Percentiles rank a stretch among this genome's conserved stretches.
Evolutionary conservation across 2,329 filamentous ascomycete genomes (phyloP).

Genomic region (Cercospora sp.): DNA sequence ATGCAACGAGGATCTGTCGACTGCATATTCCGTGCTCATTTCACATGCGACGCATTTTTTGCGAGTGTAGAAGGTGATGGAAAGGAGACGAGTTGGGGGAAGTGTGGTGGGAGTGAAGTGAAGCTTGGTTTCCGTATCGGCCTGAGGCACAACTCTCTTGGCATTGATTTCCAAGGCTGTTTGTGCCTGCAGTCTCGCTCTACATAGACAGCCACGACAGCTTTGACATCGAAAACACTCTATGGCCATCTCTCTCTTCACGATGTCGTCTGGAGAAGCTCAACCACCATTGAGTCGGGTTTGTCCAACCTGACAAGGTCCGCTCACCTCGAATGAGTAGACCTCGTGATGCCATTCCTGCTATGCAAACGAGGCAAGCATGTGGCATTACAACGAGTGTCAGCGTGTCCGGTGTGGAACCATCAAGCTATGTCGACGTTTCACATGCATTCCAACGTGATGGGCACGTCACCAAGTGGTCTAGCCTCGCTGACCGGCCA

Average conservation of each 20-base stretch:
- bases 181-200: not conserved
- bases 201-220: not conserved
- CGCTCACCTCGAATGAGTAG: not conserved
- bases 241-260: not conserved
- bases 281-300: too few relatives aligned
- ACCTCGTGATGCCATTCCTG: not conserved
- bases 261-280: too few relatives aligned
- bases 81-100: too few relatives aligned
- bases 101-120: too few relatives aligned
- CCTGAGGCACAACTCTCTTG: not conserved
- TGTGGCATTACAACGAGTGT: not conserved
- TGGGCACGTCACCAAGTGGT: not conserved
- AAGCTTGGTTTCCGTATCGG: not conserved
- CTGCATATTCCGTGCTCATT: not conserved
- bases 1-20: not conserved
- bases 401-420: not conserved
- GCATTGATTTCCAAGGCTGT: not conserved
- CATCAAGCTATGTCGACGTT: not conserved
- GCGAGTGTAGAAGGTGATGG: not conserved
- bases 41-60: not conserved
- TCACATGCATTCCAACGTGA: not conserved
- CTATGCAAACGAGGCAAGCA: not conserved
- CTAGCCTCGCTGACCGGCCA: not conserved
- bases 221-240: not conserved
- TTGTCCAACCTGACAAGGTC: not conserved